These are phyloP conservation scores for Myxozyma mucilagina DNA, from an alignment of 805 yeast genomes.

Conservation along the genomic window DNA sequence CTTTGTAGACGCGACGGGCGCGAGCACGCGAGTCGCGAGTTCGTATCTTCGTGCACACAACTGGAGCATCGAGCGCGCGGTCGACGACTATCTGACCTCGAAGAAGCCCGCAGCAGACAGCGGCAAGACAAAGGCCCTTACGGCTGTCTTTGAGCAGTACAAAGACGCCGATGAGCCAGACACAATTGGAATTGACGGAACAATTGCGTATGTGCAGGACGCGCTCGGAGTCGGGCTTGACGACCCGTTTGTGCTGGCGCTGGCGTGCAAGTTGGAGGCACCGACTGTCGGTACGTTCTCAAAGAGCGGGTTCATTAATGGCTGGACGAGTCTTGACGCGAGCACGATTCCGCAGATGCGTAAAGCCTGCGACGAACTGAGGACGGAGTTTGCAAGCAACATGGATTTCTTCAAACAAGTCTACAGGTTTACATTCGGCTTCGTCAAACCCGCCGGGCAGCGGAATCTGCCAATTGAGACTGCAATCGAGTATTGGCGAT, in stretches of 20 bases:
- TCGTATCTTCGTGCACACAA: conserved; percentile 22
- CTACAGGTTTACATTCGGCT: conserved; percentile 71
- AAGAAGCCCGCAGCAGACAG: neutral
- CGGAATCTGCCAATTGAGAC: conserved; percentile 58
- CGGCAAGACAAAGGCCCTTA: conserved; percentile 15
- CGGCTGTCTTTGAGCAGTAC: conserved; percentile 35
- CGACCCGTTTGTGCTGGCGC: conserved; percentile 64
- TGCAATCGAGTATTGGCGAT: conserved; percentile 75
- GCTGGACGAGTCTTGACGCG: conserved; percentile 50
- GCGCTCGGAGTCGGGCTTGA: conserved; percentile 67
- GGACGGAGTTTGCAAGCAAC: conserved; percentile 42
- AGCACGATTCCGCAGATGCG: conserved; percentile 52
- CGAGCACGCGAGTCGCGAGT: conserved; percentile 17
- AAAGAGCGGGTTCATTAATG: conserved; percentile 51
- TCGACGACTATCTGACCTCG: conserved; percentile 37
- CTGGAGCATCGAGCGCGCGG: conserved; percentile 41
- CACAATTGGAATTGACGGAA: conserved; percentile 74
- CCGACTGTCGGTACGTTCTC: conserved; percentile 66
- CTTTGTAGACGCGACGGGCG: conserved; percentile 25
- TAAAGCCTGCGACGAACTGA: conserved; percentile 41
- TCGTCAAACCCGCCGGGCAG: conserved; percentile 60
- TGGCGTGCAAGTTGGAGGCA: conserved; percentile 68
- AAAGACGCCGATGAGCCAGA: conserved; percentile 35
- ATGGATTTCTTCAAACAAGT: conserved; percentile 52
- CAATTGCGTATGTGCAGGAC: conserved; percentile 65